Percentiles rank a stretch among this genome's conserved stretches.
These are phyloP conservation scores for Trametopsis cervina DNA, from an alignment of 768 basidiomycete genomes.

Conservation along the genomic window DNA sequence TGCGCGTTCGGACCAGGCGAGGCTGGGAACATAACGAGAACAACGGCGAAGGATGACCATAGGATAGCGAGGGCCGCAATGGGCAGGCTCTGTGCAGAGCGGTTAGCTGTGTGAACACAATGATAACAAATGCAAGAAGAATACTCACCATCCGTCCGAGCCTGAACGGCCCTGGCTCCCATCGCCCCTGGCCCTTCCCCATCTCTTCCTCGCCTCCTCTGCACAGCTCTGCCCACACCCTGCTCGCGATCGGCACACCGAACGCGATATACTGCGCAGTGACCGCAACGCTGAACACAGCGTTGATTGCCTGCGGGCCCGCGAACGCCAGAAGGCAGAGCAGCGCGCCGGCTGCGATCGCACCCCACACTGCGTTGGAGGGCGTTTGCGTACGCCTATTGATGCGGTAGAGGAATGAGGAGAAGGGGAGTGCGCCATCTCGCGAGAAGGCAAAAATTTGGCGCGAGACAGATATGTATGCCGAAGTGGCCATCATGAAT, in stretches of 20 bases:
- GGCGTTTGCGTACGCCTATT: conserved; percentile 46
- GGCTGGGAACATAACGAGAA: conserved; percentile 29
- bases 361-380: conserved; percentile 53
- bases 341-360: conserved; percentile 29
- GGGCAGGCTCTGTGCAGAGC: conserved; percentile 20
- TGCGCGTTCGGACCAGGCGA: conserved; percentile 24
- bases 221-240: conserved; percentile 26
- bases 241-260: conserved; percentile 28
- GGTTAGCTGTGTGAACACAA: background rate
- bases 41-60: conserved; percentile 32
- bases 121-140: background rate
- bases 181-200: no score
- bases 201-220: no score
- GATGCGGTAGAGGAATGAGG: conserved; percentile 46
- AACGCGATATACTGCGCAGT: conserved; percentile 24
- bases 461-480: conserved; percentile 43
- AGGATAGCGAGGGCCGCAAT: conserved; percentile 26
- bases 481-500: conserved; percentile 45
- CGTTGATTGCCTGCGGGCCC: conserved; percentile 35
- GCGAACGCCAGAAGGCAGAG: conserved; percentile 51
- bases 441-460: conserved; percentile 54
- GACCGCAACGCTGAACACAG: conserved; percentile 28
- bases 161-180: conserved; percentile 30
- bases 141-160: conserved; percentile 25
- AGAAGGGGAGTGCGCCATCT: conserved; percentile 57